Conservation (phyloP, 441 rosid genomes). For the Viola pubescens region DNA sequence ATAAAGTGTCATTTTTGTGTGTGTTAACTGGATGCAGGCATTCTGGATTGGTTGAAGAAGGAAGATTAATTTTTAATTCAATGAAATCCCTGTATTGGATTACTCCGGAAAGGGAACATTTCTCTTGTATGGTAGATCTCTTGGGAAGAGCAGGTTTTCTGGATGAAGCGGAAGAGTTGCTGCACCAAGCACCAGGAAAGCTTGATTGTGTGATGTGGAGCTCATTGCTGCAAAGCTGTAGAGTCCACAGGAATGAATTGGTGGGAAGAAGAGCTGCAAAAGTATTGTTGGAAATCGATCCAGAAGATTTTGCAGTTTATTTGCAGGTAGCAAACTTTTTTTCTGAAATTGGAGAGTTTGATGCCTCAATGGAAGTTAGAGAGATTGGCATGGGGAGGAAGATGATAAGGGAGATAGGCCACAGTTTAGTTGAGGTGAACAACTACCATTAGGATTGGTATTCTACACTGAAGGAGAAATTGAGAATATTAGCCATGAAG, state of each 20-base stretch:
- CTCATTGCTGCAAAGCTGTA: constrained; percentile 62
- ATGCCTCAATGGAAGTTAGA: constrained; percentile 39
- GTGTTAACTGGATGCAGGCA: constrained; percentile 60
- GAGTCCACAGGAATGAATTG: constrained; percentile 45
- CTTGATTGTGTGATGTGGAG: constrained; percentile 59
- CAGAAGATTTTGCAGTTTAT: constrained; percentile 42
- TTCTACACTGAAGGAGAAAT: constrained; percentile 11
- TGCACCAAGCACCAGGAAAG: constrained; percentile 34
- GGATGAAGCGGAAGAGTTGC: constrained; percentile 52
- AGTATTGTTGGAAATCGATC: constrained; percentile 44
- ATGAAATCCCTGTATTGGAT: constrained; percentile 44
- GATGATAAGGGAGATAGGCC: constrained; percentile 45
- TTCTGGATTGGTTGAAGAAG: constrained; percentile 72
- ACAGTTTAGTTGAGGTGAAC: constrained; percentile 40
- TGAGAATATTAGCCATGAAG: constrained; percentile 7
- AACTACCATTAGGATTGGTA: constrained; percentile 11
- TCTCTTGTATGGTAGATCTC: constrained; percentile 67
- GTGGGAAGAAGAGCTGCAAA: constrained; percentile 65
- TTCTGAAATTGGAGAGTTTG: constrained; percentile 58
- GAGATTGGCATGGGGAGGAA: constrained; percentile 44
- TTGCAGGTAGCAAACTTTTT: constrained; percentile 59
- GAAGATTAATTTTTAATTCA: constrained; percentile 37
- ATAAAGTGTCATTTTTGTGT: constrained; percentile 58
- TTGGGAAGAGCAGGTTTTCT: constrained; percentile 66
- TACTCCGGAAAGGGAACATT: constrained; percentile 42